Evolutionary conservation across 768 basidiomycete genomes (phyloP).

Genomic region (Suillus tomentosus): DNA sequence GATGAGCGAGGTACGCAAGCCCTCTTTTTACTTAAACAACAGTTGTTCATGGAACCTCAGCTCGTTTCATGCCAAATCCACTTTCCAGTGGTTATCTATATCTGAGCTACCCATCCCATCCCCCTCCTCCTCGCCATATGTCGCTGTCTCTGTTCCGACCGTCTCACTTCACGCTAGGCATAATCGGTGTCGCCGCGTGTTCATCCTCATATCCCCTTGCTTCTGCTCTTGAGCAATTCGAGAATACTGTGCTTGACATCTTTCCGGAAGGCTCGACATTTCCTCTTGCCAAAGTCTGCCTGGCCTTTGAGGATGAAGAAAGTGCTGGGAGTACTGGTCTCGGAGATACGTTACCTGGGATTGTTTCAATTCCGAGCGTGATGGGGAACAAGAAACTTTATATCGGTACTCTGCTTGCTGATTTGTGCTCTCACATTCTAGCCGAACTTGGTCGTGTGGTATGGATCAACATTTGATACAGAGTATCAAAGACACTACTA

Average conservation of each 20-base stretch:
- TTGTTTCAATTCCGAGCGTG: conserved; percentile 79
- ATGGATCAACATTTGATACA: conserved; percentile 31
- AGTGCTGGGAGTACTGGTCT: conserved; percentile 53
- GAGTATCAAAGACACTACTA: neutral
- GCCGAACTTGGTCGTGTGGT: conserved; percentile 86
- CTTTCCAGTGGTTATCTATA: conserved; percentile 81
- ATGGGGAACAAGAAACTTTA: conserved; percentile 90
- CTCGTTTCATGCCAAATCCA: conserved; percentile 80
- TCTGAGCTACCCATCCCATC: conserved; percentile 76
- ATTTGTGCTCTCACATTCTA: conserved; percentile 85
- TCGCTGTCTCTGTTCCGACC: conserved; percentile 73
- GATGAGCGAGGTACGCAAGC: conserved; percentile 67
- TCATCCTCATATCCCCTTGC: conserved; percentile 54
- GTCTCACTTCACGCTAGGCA: conserved; percentile 83
- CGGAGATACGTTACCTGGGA: conserved; percentile 56
- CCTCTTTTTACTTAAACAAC: conserved; percentile 6
- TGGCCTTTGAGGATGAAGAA: conserved; percentile 79
- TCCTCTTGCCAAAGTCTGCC: conserved; percentile 80
- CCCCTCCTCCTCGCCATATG: conserved; percentile 65
- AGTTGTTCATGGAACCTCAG: conserved; percentile 37
- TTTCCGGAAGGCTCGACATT: conserved; percentile 69
- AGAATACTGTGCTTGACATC: conserved; percentile 59
- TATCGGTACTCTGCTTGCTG: conserved; percentile 85
- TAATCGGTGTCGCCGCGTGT: conserved; percentile 84
- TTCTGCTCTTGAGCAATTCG: conserved; percentile 65